Conservation (phyloP, 139 green algal species). For the Tetraselmis chui region DNA sequence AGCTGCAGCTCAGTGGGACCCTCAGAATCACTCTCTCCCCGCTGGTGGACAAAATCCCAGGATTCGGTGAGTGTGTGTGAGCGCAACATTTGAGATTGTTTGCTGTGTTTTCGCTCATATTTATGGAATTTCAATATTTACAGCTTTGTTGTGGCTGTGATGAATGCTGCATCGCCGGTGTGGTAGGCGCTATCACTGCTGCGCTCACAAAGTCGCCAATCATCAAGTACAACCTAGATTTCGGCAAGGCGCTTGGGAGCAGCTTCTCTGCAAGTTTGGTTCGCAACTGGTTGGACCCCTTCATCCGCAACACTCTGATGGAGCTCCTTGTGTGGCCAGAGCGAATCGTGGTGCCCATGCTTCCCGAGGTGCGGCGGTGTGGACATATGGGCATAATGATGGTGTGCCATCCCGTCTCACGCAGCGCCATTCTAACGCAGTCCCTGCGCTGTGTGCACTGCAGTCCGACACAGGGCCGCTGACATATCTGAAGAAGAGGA, state of each 20-base stretch:
- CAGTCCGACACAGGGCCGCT: neutral
- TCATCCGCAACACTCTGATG: slow-evolving; percentile 37
- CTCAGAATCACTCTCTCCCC: slow-evolving; percentile 50
- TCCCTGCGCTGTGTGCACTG: neutral
- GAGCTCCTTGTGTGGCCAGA: slow-evolving; percentile 55
- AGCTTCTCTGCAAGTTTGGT: slow-evolving; percentile 27
- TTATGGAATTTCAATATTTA: too few relatives aligned
- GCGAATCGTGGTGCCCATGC: slow-evolving; percentile 48
- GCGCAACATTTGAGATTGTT: too few relatives aligned
- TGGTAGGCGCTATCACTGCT: neutral
- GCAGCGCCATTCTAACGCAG: too few relatives aligned
- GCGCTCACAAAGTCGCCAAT: neutral
- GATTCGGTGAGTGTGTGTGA: slow-evolving; percentile 72
- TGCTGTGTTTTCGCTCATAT: too few relatives aligned
- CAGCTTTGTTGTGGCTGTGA: too few relatives aligned
- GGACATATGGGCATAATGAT: too few relatives aligned
- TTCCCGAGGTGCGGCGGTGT: slow-evolving; percentile 28
- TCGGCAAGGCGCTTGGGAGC: slow-evolving; percentile 41
- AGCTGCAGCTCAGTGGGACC: slow-evolving; percentile 67
- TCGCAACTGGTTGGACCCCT: slow-evolving; percentile 50
- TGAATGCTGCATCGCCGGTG: too few relatives aligned
- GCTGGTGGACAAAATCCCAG: slow-evolving; percentile 60
- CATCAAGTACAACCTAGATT: slow-evolving; percentile 46
- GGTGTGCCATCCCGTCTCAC: too few relatives aligned
- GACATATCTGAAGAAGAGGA: neutral